A percentile compares a stretch with the other conserved stretches of the same genome.
Conservation (phyloP, 2,329 filamentous ascomycete genomes). For the Zopfia rhizophila region DNA sequence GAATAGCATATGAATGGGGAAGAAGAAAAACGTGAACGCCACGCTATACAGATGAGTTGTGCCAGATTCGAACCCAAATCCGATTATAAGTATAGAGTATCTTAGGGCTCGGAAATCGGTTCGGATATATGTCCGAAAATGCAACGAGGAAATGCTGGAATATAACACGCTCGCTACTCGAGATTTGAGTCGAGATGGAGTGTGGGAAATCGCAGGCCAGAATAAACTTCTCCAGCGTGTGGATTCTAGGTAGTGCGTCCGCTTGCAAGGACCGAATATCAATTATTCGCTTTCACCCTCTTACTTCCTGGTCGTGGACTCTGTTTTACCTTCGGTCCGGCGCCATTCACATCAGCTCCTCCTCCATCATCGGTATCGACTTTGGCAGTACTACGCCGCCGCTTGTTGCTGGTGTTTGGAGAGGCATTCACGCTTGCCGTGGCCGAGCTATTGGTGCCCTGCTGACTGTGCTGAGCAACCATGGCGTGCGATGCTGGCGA, state of each 20-base stretch:
- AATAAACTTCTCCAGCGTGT: too few species aligned
- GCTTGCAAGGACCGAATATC: too few species aligned
- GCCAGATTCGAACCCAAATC: neutral
- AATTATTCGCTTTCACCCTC: slow-evolving; percentile 40
- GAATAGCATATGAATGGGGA: slow-evolving; percentile 1
- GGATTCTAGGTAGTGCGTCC: too few species aligned
- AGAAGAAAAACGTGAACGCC: slow-evolving; percentile 32
- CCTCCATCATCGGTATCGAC: slow-evolving; percentile 65
- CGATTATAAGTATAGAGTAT: too few species aligned
- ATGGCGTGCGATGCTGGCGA: slow-evolving; percentile 62
- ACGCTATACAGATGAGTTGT: slow-evolving; percentile 33
- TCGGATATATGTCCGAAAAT: too few species aligned
- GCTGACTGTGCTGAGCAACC: slow-evolving; percentile 67
- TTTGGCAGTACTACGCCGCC: slow-evolving; percentile 70
- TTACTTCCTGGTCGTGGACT: slow-evolving; percentile 57
- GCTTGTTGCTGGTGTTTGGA: slow-evolving; percentile 69
- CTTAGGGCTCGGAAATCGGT: too few species aligned
- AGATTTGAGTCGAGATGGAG: neutral
- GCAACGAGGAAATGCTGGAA: neutral
- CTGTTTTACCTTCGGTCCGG: slow-evolving; percentile 62
- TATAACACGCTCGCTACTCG: neutral
- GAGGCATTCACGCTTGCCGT: slow-evolving; percentile 70
- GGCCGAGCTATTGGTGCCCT: slow-evolving; percentile 64
- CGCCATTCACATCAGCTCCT: slow-evolving; percentile 47
- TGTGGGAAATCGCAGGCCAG: neutral